phyloP scores from a whole-genome alignment of 192 early-diverging fungal species.

The Mortierella antarctica region DNA sequence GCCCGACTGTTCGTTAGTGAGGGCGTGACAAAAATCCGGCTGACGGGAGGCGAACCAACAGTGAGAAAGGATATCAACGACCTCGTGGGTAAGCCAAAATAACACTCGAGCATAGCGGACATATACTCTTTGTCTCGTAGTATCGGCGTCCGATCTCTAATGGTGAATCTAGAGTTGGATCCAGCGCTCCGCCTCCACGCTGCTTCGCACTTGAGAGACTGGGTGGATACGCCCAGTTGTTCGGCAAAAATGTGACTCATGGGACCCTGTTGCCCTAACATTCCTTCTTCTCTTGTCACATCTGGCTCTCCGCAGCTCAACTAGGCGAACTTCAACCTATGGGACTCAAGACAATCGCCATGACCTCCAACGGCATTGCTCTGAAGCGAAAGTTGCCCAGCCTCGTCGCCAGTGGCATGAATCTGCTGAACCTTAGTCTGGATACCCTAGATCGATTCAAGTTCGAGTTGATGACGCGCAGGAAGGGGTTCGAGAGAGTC shows the following conservation, averaged over 20 bases:
- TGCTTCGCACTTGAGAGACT: not conserved
- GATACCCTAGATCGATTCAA: constrained; percentile 90
- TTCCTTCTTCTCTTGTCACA: not conserved
- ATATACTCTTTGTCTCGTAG: not conserved
- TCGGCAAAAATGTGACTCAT: not conserved
- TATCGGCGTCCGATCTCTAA: not conserved
- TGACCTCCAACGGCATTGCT: constrained; percentile 97
- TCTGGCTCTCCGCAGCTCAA: constrained; percentile 52
- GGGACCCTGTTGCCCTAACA: not conserved
- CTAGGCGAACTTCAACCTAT: constrained; percentile 76
- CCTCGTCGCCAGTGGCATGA: constrained; percentile 79
- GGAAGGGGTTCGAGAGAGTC: constrained; percentile 84
- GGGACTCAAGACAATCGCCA: constrained; percentile 85
- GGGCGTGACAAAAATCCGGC: constrained; percentile 92
- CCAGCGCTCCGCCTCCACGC: not conserved
- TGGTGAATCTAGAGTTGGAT: not conserved
- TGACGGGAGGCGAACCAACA: constrained; percentile 98
- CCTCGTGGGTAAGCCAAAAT: constrained; percentile 70
- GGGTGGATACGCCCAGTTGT: not conserved
- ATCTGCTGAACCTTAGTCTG: constrained; percentile 90
- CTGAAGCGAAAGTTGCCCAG: constrained; percentile 83
- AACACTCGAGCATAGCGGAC: no score
- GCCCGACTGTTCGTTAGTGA: constrained; percentile 87
- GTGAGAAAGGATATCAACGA: constrained; percentile 91
- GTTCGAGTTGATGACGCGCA: constrained; percentile 91